Evolutionary conservation across 768 basidiomycete genomes (phyloP).

Genomic region (Leccinum aurantiacum): DNA sequence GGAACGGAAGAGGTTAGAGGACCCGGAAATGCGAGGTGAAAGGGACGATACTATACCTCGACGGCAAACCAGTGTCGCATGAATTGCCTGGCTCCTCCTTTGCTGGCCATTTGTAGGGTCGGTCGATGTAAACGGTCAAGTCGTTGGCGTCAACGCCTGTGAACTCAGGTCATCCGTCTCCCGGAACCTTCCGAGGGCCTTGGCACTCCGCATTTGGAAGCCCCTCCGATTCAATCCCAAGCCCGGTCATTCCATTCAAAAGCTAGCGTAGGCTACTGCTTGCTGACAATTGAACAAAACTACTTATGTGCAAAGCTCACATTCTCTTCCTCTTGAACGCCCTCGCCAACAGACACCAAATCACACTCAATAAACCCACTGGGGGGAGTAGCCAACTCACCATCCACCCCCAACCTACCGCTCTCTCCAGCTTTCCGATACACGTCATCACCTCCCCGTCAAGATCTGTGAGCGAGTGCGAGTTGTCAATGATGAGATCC

Average conservation of each 20-base stretch:
- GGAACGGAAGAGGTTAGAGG: not conserved
- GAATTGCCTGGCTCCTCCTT: constrained; percentile 25
- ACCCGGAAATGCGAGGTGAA: not conserved
- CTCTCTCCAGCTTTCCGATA: constrained; percentile 38
- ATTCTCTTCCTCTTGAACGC: constrained; percentile 20
- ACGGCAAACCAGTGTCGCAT: constrained; percentile 46
- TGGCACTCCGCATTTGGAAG: not conserved
- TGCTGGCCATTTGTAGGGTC: constrained; percentile 25
- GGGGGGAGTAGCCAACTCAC: constrained; percentile 67
- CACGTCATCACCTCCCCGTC: constrained; percentile 44
- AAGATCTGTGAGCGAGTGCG: constrained; percentile 69
- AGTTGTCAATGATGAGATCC: constrained; percentile 86
- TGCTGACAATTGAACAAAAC: too few relatives aligned
- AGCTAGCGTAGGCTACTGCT: too few relatives aligned
- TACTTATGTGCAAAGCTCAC: not conserved
- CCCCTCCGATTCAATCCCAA: too few relatives aligned
- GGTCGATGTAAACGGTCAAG: not conserved
- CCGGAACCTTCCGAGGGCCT: not conserved
- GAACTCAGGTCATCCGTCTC: not conserved
- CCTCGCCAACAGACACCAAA: constrained; percentile 38
- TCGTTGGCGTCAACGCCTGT: not conserved
- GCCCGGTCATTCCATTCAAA: too few relatives aligned
- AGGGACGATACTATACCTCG: constrained; percentile 34
- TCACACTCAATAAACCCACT: constrained; percentile 46
- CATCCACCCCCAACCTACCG: constrained; percentile 59